These are phyloP conservation scores for Fistulifera pelliculosa DNA, from an alignment of 108 stramenopile genomes.

Conservation along the genomic window DNA sequence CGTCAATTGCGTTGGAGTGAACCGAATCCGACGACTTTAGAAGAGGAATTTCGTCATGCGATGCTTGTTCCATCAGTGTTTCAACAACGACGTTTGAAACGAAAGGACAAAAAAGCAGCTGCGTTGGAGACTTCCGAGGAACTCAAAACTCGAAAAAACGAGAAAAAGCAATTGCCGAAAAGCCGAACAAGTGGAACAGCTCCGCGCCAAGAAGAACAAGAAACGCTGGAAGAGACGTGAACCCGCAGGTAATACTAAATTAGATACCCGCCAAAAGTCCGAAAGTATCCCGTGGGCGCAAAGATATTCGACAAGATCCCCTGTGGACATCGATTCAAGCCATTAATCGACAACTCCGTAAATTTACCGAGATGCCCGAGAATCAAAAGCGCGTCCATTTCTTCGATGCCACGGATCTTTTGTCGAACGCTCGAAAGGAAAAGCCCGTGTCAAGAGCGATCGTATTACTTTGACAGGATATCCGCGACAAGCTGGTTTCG, in stretches of 20 bases:
- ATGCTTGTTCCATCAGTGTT: not conserved
- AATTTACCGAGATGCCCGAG: conserved; percentile 43
- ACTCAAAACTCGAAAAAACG: not conserved
- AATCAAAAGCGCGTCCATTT: conserved; percentile 37
- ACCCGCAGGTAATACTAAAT: not conserved
- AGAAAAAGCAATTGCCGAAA: not conserved
- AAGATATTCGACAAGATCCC: conserved; percentile 21
- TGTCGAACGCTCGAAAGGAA: conserved; percentile 25
- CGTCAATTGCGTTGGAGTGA: not conserved
- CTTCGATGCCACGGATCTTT: conserved; percentile 70
- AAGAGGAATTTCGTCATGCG: not conserved
- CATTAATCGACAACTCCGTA: conserved; percentile 55
- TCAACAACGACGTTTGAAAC: not conserved
- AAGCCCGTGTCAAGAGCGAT: conserved; percentile 30
- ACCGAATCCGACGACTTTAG: not conserved
- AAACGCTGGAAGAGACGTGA: not conserved
- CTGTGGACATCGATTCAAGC: conserved; percentile 67
- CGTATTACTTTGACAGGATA: conserved; percentile 55
- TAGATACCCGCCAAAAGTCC: not conserved
- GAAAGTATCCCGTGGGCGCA: not conserved
- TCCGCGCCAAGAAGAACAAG: not conserved
- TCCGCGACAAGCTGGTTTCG: conserved; percentile 58
- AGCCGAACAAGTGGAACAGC: conserved; percentile 8
- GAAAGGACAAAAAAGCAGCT: not conserved
- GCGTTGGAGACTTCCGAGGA: not conserved